Percentiles rank a stretch among this genome's conserved stretches.
Evolutionary conservation across 1,284 basidiomycete species (phyloP).

Genomic region (Apiotrichum akiyoshidainum): DNA sequence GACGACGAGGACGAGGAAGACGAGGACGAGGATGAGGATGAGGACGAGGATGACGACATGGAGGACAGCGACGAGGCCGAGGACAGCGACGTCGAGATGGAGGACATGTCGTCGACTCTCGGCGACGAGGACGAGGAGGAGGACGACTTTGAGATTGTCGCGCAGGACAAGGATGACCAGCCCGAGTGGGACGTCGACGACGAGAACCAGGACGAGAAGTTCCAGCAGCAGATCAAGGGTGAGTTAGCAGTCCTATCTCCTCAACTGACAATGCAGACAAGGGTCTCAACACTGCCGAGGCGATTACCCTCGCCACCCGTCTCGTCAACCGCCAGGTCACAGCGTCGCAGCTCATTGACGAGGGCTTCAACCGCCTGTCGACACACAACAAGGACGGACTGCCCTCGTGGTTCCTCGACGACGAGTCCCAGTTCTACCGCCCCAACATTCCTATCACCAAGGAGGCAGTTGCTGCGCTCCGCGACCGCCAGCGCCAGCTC

Average conservation of each 20-base stretch:
- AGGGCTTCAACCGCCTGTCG: slow-evolving; percentile 92
- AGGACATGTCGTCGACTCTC: slow-evolving; percentile 24
- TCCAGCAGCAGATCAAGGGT: slow-evolving; percentile 71
- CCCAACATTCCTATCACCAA: slow-evolving; percentile 94
- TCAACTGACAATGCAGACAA: slow-evolving; percentile 58
- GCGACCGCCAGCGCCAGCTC: slow-evolving; percentile 85
- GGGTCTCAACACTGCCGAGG: slow-evolving; percentile 85
- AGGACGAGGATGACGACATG: slow-evolving; percentile 47
- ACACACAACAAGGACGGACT: slow-evolving; percentile 87
- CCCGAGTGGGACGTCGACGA: slow-evolving; percentile 76
- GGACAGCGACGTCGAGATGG: slow-evolving; percentile 43
- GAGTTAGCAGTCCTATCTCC: slow-evolving; percentile 33
- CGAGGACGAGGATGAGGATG: slow-evolving; percentile 46
- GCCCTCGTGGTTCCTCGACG: slow-evolving; percentile 95
- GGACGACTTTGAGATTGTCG: slow-evolving; percentile 70
- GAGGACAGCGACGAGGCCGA: slow-evolving; percentile 51
- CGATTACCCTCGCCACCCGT: slow-evolving; percentile 85
- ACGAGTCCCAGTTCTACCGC: slow-evolving; percentile 90
- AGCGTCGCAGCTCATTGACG: slow-evolving; percentile 82
- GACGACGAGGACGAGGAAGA: slow-evolving; percentile 54
- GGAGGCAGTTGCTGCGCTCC: slow-evolving; percentile 82
- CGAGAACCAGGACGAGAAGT: slow-evolving; percentile 71
- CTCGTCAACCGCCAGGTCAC: slow-evolving; percentile 90
- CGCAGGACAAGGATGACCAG: slow-evolving; percentile 60
- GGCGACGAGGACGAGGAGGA: slow-evolving; percentile 36